phyloP scores from a whole-genome alignment of 2,329 filamentous ascomycete genomes.

The Ceratocystis huliohia region DNA sequence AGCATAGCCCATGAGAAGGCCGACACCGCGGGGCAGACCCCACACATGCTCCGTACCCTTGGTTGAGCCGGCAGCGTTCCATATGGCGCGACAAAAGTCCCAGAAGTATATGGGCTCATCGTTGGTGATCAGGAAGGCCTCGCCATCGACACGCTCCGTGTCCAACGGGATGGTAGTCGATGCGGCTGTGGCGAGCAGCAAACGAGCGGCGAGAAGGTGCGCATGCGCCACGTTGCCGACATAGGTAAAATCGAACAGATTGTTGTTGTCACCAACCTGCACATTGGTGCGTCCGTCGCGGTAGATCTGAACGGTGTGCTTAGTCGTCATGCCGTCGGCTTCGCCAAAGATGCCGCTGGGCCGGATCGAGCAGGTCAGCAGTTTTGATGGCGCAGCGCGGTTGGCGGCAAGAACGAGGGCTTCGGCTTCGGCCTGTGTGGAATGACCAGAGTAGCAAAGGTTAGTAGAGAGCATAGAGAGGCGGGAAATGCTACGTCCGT shows the following conservation, averaged over 20 bases:
- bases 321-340: constrained; percentile 65
- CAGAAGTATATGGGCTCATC: constrained; percentile 81
- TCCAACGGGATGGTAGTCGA: constrained; percentile 50
- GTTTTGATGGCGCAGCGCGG: constrained; percentile 41
- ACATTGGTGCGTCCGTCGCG: constrained; percentile 56
- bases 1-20: constrained; percentile 39
- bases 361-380: constrained; percentile 70
- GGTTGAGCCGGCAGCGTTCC: constrained; percentile 46
- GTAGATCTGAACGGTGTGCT: constrained; percentile 61
- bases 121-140: constrained; percentile 85
- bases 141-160: constrained; percentile 64
- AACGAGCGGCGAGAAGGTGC: constrained; percentile 66
- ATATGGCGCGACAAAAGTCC: constrained; percentile 71
- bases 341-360: constrained; percentile 86
- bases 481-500: neutral
- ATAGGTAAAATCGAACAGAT: constrained; percentile 53
- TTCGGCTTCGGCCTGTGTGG: constrained; percentile 58
- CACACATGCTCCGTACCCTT: constrained; percentile 43
- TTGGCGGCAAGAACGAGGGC: constrained; percentile 66
- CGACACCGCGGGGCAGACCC: constrained; percentile 40
- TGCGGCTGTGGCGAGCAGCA: constrained; percentile 43
- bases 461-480: neutral
- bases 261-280: constrained; percentile 61
- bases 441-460: neutral
- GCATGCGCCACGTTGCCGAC: constrained; percentile 57